phyloP scores from a whole-genome alignment of 176 grass and related monocot species.

The Oryza meridionalis region DNA sequence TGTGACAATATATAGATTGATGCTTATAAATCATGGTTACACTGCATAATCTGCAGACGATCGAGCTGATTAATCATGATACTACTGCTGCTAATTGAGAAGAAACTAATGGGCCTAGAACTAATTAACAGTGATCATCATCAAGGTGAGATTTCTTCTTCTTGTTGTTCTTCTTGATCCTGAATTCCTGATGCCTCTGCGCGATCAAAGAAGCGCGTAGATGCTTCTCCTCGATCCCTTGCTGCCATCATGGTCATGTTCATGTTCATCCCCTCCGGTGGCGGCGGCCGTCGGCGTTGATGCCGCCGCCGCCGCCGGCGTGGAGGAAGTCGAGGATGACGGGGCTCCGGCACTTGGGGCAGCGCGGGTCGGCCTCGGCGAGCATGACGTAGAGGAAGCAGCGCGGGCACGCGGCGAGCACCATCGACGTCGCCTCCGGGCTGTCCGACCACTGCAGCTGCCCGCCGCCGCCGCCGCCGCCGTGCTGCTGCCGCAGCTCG shows the following conservation, averaged over 20 bases:
- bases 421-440: constrained; percentile 74
- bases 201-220: background rate
- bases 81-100: background rate
- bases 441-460: constrained; percentile 57
- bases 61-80: background rate
- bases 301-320: background rate
- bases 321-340: constrained; percentile 73
- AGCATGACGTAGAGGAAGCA: constrained; percentile 90
- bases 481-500: constrained; percentile 16
- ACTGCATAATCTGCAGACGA: constrained; percentile 34
- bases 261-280: constrained; percentile 41
- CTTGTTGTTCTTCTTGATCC: background rate
- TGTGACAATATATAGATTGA: background rate
- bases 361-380: constrained; percentile 66
- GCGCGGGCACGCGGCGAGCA: constrained; percentile 68
- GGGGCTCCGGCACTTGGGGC: constrained; percentile 71
- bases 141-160: background rate
- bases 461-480: background rate
- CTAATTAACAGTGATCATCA: background rate
- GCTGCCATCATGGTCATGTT: background rate
- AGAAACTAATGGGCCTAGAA: background rate
- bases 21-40: constrained; percentile 56
- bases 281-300: background rate
- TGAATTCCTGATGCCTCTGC: constrained; percentile 21
- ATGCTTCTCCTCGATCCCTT: background rate